phyloP scores from a whole-genome alignment of 2,329 filamentous ascomycete genomes.

The Botrytis paeoniae region DNA sequence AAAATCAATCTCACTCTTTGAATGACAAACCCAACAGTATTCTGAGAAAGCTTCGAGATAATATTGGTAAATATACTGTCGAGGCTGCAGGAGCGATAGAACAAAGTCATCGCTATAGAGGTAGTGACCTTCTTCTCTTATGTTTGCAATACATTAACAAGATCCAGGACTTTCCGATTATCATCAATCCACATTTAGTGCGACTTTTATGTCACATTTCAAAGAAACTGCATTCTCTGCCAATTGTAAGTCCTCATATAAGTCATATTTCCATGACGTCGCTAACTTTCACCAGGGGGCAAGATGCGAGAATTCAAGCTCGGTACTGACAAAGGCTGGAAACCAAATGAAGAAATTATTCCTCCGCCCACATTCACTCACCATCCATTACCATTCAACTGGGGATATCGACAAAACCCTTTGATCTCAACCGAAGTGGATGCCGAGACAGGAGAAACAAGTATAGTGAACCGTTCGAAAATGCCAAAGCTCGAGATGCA shows the following conservation, averaged over 20 bases:
- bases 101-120: slow-evolving; percentile 82
- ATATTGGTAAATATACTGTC: slow-evolving; percentile 61
- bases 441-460: slow-evolving; percentile 35
- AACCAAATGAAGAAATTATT: slow-evolving; percentile 65
- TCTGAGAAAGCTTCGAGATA: slow-evolving; percentile 66
- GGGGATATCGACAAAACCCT: slow-evolving; percentile 82
- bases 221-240: slow-evolving; percentile 68
- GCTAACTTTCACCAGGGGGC: slow-evolving; percentile 44
- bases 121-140: slow-evolving; percentile 38
- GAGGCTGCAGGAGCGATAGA: slow-evolving; percentile 70
- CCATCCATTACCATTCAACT: slow-evolving; percentile 70
- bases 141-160: neutral
- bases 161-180: slow-evolving; percentile 73
- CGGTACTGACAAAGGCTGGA: slow-evolving; percentile 57
- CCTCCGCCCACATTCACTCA: slow-evolving; percentile 78
- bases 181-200: slow-evolving; percentile 69
- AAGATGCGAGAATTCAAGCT: slow-evolving; percentile 65
- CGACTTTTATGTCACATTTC: slow-evolving; percentile 68
- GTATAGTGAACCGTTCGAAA: slow-evolving; percentile 33
- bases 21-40: slow-evolving; percentile 55
- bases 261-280: neutral
- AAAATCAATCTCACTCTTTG: slow-evolving; percentile 45
- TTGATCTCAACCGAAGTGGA: slow-evolving; percentile 49
- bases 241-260: slow-evolving; percentile 52
- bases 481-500: slow-evolving; percentile 25